phyloP scores from a whole-genome alignment of 441 rosid genomes.

The Metrosideros polymorpha region DNA sequence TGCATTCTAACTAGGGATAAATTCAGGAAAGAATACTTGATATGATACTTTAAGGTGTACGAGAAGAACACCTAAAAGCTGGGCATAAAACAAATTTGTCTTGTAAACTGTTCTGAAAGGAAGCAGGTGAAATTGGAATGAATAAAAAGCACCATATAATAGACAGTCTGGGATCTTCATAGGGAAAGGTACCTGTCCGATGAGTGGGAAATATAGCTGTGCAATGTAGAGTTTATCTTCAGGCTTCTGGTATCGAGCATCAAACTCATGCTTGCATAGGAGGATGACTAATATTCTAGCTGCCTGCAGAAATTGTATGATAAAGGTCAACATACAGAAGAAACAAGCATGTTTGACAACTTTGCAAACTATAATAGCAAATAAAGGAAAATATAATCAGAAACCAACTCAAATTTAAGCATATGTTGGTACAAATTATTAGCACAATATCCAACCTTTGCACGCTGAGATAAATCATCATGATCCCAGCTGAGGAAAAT shows the following conservation, averaged over 20 bases:
- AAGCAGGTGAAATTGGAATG: neutral
- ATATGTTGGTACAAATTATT: neutral
- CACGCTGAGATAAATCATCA: conserved; percentile 89
- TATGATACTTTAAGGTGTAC: neutral
- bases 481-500: conserved; percentile 98
- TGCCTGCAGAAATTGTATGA: conserved; percentile 40
- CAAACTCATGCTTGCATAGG: conserved; percentile 96
- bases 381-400: neutral
- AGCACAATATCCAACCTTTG: conserved; percentile 49
- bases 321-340: conserved; percentile 4
- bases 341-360: neutral
- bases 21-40: neutral
- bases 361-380: neutral
- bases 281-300: conserved; percentile 93
- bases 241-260: conserved; percentile 96
- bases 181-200: conserved; percentile 67
- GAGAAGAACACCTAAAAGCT: neutral
- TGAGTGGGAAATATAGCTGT: conserved; percentile 89
- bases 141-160: neutral
- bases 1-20: neutral
- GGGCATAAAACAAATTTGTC: neutral
- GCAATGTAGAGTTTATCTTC: conserved; percentile 99
- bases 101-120: neutral
- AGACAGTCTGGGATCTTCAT: neutral
- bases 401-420: neutral